phyloP scores from a whole-genome alignment of 371 early-diverging fungal species.

The Saksenaea oblongispora region DNA sequence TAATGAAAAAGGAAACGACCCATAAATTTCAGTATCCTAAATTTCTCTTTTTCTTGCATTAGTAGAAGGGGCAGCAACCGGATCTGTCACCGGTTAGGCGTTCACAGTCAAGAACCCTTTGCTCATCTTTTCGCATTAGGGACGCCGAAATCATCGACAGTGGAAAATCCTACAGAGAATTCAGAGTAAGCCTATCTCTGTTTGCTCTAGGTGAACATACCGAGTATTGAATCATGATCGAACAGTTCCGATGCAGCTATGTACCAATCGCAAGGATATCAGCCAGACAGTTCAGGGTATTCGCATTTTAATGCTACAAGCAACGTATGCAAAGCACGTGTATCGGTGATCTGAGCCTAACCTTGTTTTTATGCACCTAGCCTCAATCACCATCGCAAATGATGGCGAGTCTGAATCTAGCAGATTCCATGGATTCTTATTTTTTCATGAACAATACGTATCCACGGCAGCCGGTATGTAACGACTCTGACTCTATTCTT shows the following conservation, averaged over 20 bases:
- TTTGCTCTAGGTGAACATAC: background rate
- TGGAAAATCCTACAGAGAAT: constrained; percentile 4
- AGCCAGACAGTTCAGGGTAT: background rate
- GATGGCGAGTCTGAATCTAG: constrained; percentile 16
- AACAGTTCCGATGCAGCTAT: background rate
- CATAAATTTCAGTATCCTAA: constrained; percentile 4
- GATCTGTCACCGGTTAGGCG: constrained; percentile 4
- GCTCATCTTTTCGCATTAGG: constrained; percentile 5
- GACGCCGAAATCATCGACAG: background rate
- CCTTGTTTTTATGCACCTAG: background rate
- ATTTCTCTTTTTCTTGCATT: constrained; percentile 1
- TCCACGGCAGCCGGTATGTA: constrained; percentile 47
- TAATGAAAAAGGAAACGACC: constrained; percentile 8
- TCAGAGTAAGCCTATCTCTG: constrained; percentile 3
- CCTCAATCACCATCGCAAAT: constrained; percentile 29
- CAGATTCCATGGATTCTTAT: constrained; percentile 34
- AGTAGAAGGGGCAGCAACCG: constrained; percentile 5
- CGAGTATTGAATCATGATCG: constrained; percentile 5
- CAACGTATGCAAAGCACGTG: background rate
- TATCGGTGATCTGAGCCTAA: background rate
- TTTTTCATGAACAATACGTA: constrained; percentile 39
- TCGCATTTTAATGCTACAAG: background rate
- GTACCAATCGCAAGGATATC: constrained; percentile 2
- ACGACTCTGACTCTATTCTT: constrained; percentile 11
- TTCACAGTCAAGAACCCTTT: background rate